These are phyloP conservation scores for Durusdinium trenchii DNA, from an alignment of 73 alveolate genomes.

Conservation along the genomic window DNA sequence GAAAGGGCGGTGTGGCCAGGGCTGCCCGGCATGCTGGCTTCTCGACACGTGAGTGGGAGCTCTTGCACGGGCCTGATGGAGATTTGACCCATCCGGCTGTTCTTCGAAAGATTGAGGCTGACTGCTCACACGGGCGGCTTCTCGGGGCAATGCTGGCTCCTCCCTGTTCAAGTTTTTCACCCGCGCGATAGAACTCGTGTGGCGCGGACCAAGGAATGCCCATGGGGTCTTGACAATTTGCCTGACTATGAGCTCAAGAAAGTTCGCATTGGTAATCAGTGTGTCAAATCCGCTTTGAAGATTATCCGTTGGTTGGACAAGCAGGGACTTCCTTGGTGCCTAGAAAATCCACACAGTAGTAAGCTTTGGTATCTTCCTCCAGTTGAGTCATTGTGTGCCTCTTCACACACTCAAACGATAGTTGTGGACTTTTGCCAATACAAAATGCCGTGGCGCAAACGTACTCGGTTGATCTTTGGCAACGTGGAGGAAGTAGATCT, in stretches of 20 bases:
- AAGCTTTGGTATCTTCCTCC: conserved; percentile 10
- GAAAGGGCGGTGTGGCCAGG: neutral
- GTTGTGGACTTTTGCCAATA: neutral
- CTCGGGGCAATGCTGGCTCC: conserved; percentile 20
- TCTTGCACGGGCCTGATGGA: neutral
- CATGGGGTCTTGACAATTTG: neutral
- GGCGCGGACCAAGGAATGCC: neutral
- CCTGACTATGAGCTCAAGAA: neutral
- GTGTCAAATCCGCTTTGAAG: neutral
- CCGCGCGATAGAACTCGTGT: conserved; percentile 1
- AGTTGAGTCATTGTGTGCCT: neutral
- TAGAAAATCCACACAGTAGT: conserved; percentile 7
- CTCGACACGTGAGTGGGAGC: neutral
- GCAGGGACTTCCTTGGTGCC: neutral
- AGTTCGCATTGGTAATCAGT: conserved; percentile 13
- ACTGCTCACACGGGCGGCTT: neutral
- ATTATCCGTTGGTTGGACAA: neutral
- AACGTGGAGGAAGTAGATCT: neutral
- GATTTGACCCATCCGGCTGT: neutral
- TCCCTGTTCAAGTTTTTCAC: conserved; percentile 1
- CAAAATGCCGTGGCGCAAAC: neutral
- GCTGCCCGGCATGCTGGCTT: neutral
- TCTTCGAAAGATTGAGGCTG: neutral
- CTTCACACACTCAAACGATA: neutral
- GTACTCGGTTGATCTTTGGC: conserved; percentile 12